Evolutionary conservation across 176 grass and related monocot species (phyloP).

Genomic region (Bromus sterilis): DNA sequence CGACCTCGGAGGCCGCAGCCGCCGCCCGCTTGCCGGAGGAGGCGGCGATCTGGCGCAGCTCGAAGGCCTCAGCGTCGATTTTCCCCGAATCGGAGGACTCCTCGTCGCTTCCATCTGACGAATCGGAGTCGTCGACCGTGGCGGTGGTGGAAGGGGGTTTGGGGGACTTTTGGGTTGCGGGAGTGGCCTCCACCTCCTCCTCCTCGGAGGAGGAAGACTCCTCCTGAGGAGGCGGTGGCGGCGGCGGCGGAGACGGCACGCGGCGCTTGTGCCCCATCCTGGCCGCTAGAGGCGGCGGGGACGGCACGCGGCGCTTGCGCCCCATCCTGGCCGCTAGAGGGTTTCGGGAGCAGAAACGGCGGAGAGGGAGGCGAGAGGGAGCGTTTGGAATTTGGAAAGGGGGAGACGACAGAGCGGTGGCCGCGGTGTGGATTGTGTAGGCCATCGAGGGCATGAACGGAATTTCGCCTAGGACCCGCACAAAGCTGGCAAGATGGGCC

Average conservation of each 20-base stretch:
- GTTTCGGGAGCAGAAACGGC: neutral
- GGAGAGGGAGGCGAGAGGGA: neutral
- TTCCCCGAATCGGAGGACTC: constrained; percentile 26
- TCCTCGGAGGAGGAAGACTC: neutral
- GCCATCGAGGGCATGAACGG: too few relatives aligned
- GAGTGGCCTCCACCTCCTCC: neutral
- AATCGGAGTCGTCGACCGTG: neutral
- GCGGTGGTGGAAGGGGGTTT: neutral
- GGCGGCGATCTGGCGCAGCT: too few relatives aligned
- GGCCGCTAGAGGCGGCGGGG: too few relatives aligned
- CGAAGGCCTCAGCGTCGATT: too few relatives aligned
- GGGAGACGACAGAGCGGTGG: too few relatives aligned
- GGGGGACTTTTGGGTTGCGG: neutral
- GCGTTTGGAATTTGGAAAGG: neutral
- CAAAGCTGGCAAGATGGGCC: too few relatives aligned
- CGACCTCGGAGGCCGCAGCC: too few relatives aligned
- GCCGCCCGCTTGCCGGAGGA: too few relatives aligned
- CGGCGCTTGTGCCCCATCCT: constrained; percentile 29
- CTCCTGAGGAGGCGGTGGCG: neutral
- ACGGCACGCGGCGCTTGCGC: too few relatives aligned
- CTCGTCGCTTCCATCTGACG: neutral
- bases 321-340: too few relatives aligned
- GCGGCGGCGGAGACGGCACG: constrained; percentile 10
- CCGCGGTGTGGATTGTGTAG: too few relatives aligned
- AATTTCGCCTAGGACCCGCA: too few relatives aligned